Evolutionary conservation across 768 basidiomycete genomes (phyloP).

Genomic region (Calocera cornea): DNA sequence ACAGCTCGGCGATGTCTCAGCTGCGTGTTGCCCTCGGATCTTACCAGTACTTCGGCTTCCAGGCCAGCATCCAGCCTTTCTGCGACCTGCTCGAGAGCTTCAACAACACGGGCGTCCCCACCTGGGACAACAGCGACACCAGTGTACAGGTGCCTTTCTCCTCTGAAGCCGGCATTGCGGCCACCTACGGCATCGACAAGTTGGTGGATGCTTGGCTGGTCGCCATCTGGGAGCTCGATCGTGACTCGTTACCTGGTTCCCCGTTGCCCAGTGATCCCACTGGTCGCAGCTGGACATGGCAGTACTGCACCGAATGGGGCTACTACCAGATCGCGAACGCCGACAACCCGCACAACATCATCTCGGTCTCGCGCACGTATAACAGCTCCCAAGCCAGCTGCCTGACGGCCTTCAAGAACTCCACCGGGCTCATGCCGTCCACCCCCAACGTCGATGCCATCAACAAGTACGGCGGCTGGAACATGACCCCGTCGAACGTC

Average conservation of each 20-base stretch:
- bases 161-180: conserved; percentile 29
- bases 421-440: conserved; percentile 25
- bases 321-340: conserved; percentile 39
- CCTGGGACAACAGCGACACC: conserved; percentile 1
- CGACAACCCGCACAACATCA: conserved; percentile 34
- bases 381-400: conserved; percentile 36
- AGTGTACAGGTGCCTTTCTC: conserved; percentile 13
- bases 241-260: conserved; percentile 29
- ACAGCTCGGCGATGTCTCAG: background rate
- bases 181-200: conserved; percentile 24
- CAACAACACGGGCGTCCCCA: conserved; percentile 26
- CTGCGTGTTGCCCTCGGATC: background rate
- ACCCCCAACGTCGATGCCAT: conserved; percentile 32
- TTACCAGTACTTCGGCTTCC: background rate
- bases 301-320: conserved; percentile 40
- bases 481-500: conserved; percentile 37
- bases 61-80: conserved; percentile 33
- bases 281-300: conserved; percentile 40
- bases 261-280: background rate
- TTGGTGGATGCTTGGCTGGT: conserved; percentile 32
- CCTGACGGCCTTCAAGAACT: conserved; percentile 28
- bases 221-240: conserved; percentile 34
- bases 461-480: conserved; percentile 41
- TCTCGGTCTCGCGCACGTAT: conserved; percentile 35
- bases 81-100: conserved; percentile 36